Conservation (phyloP, 2,329 filamentous ascomycete species). For the Phialemonium atrogriseum region DNA sequence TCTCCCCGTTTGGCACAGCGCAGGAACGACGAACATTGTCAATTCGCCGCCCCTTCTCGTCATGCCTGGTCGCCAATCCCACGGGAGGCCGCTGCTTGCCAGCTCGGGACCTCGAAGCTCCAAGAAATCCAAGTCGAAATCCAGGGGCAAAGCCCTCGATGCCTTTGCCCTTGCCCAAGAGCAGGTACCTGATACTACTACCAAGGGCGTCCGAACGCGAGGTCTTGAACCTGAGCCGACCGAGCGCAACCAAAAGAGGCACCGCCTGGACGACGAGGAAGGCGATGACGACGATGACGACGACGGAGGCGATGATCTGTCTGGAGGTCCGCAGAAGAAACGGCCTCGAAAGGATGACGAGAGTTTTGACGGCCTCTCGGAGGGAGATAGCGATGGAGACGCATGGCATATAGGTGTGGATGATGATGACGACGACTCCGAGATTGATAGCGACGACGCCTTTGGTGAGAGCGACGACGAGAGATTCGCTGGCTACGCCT, state of each 20-base stretch:
- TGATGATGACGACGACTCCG: conserved; percentile 52
- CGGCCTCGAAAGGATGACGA: conserved; percentile 35
- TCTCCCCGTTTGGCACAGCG: no score
- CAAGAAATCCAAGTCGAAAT: conserved; percentile 34
- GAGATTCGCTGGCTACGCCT: conserved; percentile 65
- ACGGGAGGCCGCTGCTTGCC: conserved; percentile 43
- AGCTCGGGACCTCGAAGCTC: conserved; percentile 7
- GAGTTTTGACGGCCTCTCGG: conserved; percentile 57
- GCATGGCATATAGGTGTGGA: conserved; percentile 70
- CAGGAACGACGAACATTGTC: no score
- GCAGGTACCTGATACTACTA: conserved; percentile 33
- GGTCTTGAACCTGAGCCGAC: conserved; percentile 42
- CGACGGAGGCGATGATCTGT: conserved; percentile 58
- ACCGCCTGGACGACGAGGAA: conserved; percentile 37
- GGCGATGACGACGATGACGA: conserved; percentile 48
- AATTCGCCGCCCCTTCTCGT: no score
- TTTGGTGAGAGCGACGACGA: conserved; percentile 82
- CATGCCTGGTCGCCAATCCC: conserved; percentile 52
- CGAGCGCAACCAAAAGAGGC: conserved; percentile 24
- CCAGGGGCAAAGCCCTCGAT: conserved; percentile 43
- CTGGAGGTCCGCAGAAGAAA: conserved; percentile 35
- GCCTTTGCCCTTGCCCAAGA: conserved; percentile 50
- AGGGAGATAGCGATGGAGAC: conserved; percentile 79
- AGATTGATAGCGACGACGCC: conserved; percentile 58
- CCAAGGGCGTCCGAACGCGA: conserved; percentile 30